These are phyloP conservation scores for Cercospora berteroae DNA, from an alignment of 2,329 filamentous ascomycete species.

Conservation along the genomic window DNA sequence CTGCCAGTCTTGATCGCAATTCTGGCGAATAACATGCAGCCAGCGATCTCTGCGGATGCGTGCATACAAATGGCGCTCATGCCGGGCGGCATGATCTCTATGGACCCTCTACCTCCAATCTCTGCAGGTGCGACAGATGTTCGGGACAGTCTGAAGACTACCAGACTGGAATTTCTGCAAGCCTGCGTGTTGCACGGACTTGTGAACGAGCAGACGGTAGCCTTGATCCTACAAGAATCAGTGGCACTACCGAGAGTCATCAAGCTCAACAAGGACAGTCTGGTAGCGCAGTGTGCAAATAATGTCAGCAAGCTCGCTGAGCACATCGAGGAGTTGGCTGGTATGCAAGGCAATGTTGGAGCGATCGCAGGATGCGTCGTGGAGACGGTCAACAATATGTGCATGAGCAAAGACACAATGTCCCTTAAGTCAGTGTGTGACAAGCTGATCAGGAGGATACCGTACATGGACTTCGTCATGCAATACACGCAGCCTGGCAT, in stretches of 20 bases:
- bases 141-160: conserved; percentile 61
- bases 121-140: conserved; percentile 57
- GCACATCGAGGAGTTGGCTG: conserved; percentile 77
- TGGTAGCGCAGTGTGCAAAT: conserved; percentile 73
- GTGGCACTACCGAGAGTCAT: conserved; percentile 71
- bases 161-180: conserved; percentile 80
- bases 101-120: conserved; percentile 63
- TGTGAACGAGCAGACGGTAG: conserved; percentile 74
- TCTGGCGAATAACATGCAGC: conserved; percentile 57
- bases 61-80: conserved; percentile 66
- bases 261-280: conserved; percentile 71
- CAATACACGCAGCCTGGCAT: conserved; percentile 69
- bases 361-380: conserved; percentile 71
- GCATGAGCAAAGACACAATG: conserved; percentile 73
- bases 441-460: conserved; percentile 68
- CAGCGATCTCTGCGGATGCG: conserved; percentile 59
- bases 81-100: conserved; percentile 55
- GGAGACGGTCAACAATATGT: conserved; percentile 58
- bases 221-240: conserved; percentile 78
- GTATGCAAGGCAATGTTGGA: conserved; percentile 87
- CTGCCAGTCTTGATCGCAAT: conserved; percentile 61
- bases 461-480: conserved; percentile 70
- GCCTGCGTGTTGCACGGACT: conserved; percentile 84
- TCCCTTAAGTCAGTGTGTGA: conserved; percentile 72
- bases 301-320: conserved; percentile 74